Evolutionary conservation across 2,329 filamentous ascomycete genomes (phyloP), one percentile per base, ranked within the genome.

Genomic region (Fusarium subglutinans): DNA sequence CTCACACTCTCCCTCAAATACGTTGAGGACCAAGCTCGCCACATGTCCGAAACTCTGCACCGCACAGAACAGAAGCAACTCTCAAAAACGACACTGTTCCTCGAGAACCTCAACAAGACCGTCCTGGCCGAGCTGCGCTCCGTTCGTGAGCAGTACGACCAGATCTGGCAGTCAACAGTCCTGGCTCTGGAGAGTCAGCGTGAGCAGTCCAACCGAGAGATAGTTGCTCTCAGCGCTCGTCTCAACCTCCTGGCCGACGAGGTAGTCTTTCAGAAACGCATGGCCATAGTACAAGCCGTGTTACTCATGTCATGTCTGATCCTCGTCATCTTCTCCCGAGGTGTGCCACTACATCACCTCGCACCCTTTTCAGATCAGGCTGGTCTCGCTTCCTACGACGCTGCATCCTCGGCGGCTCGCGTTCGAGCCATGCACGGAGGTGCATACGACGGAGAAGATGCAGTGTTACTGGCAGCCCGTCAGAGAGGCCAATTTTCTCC

Each of bases 151-250:
- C 93, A 98, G 81, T 98, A 98, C 81, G 96, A 98, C 80, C 94
- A 98, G 79, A 91, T 98, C 18, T 98, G 96, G 95, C 95, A 98
- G 82, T 96, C 93, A 26, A 98, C 97, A 17, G 92, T 98, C 28
- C 92, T 98, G 63, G 95, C 97, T 37, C 89, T 98, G 20, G 95
- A 98, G 80, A 92, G 91, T 47, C 96, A 98, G 81, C 91, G 94
- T 47, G 93, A 97, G 79, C 92, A 94, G 76, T 94, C 94, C 22
- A 91, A 95, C 79, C 89, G 91, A 63, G 95, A 98, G 80, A 92
- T 97, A 69, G 87, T 95, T 47, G 95, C 95, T 7, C 87, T 98
- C 60, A 94, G 92, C 77, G 86, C 91, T 14, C 90, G 96, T 30
- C 89, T 99, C 45, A 95, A 93, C 66, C 87, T 98, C 38, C 88